Conservation (phyloP, 306 rosid species). For the Acacia melanoxylon region DNA sequence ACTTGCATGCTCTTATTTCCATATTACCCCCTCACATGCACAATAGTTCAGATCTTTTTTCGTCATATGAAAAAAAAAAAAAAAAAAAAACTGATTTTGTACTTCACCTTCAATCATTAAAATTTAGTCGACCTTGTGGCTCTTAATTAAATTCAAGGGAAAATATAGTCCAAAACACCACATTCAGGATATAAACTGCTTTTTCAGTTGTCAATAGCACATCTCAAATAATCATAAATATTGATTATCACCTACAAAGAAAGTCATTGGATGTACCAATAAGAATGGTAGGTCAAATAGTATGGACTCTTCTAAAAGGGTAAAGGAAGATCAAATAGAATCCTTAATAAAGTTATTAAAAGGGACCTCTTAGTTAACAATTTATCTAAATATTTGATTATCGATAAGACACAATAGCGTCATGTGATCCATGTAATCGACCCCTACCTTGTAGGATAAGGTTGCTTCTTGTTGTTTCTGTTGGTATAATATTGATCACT, state of each 20-base stretch:
- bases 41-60: not conserved
- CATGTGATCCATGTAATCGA: too few species aligned
- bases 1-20: not conserved
- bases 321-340: too few species aligned
- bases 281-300: too few species aligned
- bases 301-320: too few species aligned
- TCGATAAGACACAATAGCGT: too few species aligned
- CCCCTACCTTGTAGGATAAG: too few species aligned
- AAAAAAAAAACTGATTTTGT: not conserved
- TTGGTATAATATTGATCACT: too few species aligned
- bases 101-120: not conserved
- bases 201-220: not conserved
- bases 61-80: not conserved
- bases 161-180: not conserved
- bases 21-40: not conserved
- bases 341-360: too few species aligned
- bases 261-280: too few species aligned
- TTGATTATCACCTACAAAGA: not conserved
- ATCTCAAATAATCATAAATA: not conserved
- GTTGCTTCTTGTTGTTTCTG: fast-evolving
- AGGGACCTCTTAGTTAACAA: too few species aligned
- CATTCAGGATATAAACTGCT: not conserved
- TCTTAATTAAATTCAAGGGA: not conserved
- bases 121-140: not conserved
- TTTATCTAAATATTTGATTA: too few species aligned